A percentile compares a stretch with the other conserved stretches of the same genome.
These are phyloP conservation scores for Rhododendron griersonianum DNA, from an alignment of 148 eudicot species.

Conservation along the genomic window DNA sequence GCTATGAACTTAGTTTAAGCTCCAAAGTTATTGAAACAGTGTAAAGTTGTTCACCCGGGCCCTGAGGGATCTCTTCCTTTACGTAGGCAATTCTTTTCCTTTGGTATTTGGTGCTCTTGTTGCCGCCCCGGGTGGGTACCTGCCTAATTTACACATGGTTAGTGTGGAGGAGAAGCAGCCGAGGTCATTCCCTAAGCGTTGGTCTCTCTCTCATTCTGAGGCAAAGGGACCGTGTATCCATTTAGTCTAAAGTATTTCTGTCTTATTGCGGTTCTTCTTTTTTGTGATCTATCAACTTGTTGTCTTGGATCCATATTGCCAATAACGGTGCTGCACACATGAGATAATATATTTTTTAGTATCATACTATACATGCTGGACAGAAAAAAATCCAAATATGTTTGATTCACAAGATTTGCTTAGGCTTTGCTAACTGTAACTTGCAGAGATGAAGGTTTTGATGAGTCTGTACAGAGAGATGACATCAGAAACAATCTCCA, in stretches of 20 bases:
- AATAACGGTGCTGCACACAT: background rate
- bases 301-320: background rate
- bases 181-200: background rate
- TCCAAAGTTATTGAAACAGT: background rate
- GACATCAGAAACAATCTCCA: constrained; percentile 27
- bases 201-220: background rate
- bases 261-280: background rate
- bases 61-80: background rate
- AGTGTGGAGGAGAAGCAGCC: background rate
- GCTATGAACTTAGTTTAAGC: background rate
- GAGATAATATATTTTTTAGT: background rate
- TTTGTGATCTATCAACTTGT: background rate
- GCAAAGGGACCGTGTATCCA: background rate
- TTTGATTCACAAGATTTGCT: background rate
- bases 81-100: background rate
- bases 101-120: background rate
- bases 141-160: background rate
- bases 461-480: constrained; percentile 52
- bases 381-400: background rate
- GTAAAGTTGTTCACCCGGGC: background rate
- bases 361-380: background rate
- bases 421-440: background rate
- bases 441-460: constrained; percentile 56
- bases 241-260: background rate
- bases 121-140: too few species aligned